Evolutionary conservation across 805 yeast genomes (phyloP), one percentile per base, ranked within the genome.

Genomic region (Wickerhamomyces xylosicus): DNA sequence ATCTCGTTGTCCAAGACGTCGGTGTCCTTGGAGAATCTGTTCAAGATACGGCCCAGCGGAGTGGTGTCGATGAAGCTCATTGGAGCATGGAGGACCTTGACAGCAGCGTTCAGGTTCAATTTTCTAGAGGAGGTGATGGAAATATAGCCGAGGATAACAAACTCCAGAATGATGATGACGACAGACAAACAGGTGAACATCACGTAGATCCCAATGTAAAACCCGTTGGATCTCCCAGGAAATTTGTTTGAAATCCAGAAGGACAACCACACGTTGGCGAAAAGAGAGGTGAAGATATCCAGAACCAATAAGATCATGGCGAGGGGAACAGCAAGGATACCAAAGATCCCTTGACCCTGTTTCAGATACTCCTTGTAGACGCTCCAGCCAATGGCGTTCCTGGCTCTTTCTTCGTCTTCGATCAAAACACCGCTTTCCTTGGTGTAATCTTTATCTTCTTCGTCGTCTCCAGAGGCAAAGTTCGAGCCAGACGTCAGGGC

Each of bases 31-130:
- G 94, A 80, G 57, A 85, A 86, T 48, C 95, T 66, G 59, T 85
- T 86, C 56, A 87, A 64, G 42, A 86, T 78, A 47, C 95, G 69
- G 2, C 96, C 95, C 67, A 84, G 70, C 15, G 96, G 96, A 0
- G 94, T 83, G 10, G 85, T 76, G 53, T 87, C 95, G 61, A 85
- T 69, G 55, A 74, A 87, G 1, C 78, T 61, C 90, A 85, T 84
- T 36, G 95, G 95, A 2, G 92, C 77, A 43, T 78, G 78, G 43
- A 86, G 61, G 14, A 86, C 65, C 29, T 65, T 70, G 35, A 67
- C 58, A 39, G 79, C 66, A 0, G 95, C 87, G 37, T 50, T 48
- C 33, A 79, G 62, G 52, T 85, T 85, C 53, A 86, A 62, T n/a
- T 50, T 54, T 39, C 61, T 71, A 3, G 85, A 68, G 11, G 90